A percentile compares a stretch with the other conserved stretches of the same genome.
These are phyloP conservation scores for Claviceps spartinae DNA, from an alignment of 2,329 filamentous ascomycete genomes.

Conservation along the genomic window DNA sequence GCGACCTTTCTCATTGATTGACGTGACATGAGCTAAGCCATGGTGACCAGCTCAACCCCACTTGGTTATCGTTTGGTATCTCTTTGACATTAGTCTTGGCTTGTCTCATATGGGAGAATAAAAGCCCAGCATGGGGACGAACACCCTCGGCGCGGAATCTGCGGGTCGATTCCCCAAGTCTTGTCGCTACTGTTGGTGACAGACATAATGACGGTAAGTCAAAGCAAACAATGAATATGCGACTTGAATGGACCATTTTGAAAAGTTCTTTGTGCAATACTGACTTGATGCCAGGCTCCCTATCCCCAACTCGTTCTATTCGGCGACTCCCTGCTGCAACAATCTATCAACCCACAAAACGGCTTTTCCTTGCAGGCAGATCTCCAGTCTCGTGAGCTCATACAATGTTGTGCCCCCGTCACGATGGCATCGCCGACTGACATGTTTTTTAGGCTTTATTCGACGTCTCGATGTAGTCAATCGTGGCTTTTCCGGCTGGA, in stretches of 20 bases:
- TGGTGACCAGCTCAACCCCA: background rate
- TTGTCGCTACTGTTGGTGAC: background rate
- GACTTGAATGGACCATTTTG: background rate
- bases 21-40: background rate
- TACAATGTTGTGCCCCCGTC: background rate
- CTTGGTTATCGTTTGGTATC: background rate
- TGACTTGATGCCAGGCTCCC: constrained; percentile 11
- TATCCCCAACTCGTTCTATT: constrained; percentile 72
- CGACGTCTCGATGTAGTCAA: constrained; percentile 78
- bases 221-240: background rate
- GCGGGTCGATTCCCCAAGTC: background rate
- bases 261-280: background rate
- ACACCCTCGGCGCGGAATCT: background rate
- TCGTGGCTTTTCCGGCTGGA: constrained; percentile 78
- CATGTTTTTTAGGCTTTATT: constrained; percentile 44
- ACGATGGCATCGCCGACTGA: background rate
- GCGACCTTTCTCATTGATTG: background rate
- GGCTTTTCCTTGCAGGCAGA: constrained; percentile 65
- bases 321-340: constrained; percentile 79
- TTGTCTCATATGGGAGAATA: background rate
- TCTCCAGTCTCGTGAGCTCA: constrained; percentile 50
- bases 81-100: no score
- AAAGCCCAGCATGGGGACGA: background rate
- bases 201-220: constrained; percentile 12
- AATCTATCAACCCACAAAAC: constrained; percentile 42